Base-by-base conservation (phyloP, 306 rosid species). In the Astragalus membranaceus region DNA sequence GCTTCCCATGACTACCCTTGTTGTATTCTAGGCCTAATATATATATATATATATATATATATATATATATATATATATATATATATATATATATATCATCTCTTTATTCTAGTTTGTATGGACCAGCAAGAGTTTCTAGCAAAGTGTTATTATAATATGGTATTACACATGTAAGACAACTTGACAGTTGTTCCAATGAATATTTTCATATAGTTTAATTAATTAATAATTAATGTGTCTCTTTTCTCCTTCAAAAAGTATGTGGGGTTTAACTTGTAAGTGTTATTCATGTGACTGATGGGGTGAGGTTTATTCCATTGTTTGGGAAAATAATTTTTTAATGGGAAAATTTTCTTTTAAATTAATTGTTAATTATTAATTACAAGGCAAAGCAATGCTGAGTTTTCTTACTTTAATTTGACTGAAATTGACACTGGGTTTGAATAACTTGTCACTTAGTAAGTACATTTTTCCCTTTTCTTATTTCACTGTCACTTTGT, bases 271-370 rank as follows among this genome's bases (percentile, higher is more conserved):
- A 13, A 78, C 79, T 75, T 32, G 42, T 52, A 13, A 78, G 83
- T 75, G 84, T 55, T 64, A 56, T 59, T 55, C 84, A 75, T 70
- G 80, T 80, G 83, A 62, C 63, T 69, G 46, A 74, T 75, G 80
- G 80, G 65, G 6, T 36, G 12, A n/a, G 5, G 10, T 14, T 75
- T 70, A 75, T 69, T 80, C 76, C 53, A 69, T 54, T 79, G 33
- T 15, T 37, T 5, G 6, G 11, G 2, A n/a, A 55, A 68, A 29
- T 36, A 52, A 0, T 69, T 63, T 55, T 69, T 69, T 62, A 54
- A 10, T 10, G 3, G 42, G 8, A n/a, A 44, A 43, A 4, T 52
- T 53, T 44, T 32, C 36, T 26, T 26, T 26, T 1, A 26, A 26
- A 26, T 26, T 26, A 26, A n/a, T n/a, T n/a, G n/a, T n/a, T n/a